These are phyloP conservation scores for Dichomitus squalens DNA, from an alignment of 1,284 basidiomycete genomes.

Conservation along the genomic window DNA sequence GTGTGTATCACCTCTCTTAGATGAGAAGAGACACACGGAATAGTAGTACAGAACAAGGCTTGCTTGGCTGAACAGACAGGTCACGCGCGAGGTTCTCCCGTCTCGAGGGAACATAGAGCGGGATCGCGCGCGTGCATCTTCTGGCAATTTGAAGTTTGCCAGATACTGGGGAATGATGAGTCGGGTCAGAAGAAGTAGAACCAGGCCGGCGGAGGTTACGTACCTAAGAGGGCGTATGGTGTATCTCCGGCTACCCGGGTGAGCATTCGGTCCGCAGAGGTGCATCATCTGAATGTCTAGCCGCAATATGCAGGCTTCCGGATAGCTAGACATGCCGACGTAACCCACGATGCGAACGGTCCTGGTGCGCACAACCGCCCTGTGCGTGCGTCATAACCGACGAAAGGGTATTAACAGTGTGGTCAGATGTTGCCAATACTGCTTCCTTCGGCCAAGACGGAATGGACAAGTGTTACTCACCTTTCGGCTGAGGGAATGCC, in stretches of 20 bases:
- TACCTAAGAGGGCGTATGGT: conserved; percentile 3
- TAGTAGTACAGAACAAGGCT: background rate
- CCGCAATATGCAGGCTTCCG: background rate
- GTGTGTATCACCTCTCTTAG: background rate
- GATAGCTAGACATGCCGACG: background rate
- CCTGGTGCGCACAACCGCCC: background rate
- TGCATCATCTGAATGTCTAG: background rate
- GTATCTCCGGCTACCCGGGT: conserved; percentile 1
- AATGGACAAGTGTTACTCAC: background rate
- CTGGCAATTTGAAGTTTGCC: conserved; percentile 9
- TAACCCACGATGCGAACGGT: background rate
- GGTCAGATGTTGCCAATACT: conserved; percentile 9
- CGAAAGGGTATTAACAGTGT: background rate
- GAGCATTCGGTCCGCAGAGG: background rate
- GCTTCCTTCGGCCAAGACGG: background rate
- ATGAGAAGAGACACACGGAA: conserved; percentile 6
- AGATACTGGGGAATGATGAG: conserved; percentile 8
- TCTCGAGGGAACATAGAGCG: conserved; percentile 11
- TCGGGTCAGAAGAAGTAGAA: conserved; percentile 2
- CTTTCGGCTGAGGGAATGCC: background rate
- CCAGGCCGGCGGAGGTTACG: conserved; percentile 2
- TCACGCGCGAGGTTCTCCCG: conserved; percentile 19
- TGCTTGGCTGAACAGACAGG: background rate
- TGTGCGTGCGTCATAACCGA: conserved; percentile 7
- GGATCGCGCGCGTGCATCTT: conserved; percentile 8